Evolutionary conservation across 257 asterid species (phyloP), one percentile per base, ranked within the genome.

Genomic region (Orobanche coerulescens): DNA sequence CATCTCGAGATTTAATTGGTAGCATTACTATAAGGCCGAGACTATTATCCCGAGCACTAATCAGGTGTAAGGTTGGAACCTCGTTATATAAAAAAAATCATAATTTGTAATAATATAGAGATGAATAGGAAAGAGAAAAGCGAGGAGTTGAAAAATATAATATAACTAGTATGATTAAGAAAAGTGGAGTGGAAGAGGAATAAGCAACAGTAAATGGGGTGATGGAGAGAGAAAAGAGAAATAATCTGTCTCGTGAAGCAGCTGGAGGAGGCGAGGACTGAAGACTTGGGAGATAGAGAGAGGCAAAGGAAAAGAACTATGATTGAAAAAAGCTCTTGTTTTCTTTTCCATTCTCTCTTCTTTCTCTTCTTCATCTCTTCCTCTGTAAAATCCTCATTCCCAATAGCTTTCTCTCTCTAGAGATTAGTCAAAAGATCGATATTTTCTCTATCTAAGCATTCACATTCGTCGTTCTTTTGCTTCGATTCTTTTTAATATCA

Each of bases 401-500:
- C n/a, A n/a, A n/a, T n/a, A n/a, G 36, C 0, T 67, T 31, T 46
- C 67, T 73, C 79, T 69, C 71, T 60, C 57, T 61, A 5, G 42
- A 1, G 18, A n/a, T 2, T 12, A 42, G 24, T 30, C 37, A 11
- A 48, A 19, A 33, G 10, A 10, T 9, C 1, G 5, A 4, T 5
- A 28, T 55, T 57, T 18, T 69, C 81, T 65, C 74, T 69, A 58
- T 77, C 80, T 71, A 56, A 51, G 81, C 81, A 70, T 80, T 76
- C 86, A 70, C 85, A 80, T 79, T 80, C 86, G 82, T 78, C 85
- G 18, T 47, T 47, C 53, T 47, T 47, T 47, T 7, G 20, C 7
- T 67, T 75, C 68, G 80, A 75, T 58, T 79, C 79, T 65, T 56
- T 78, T 75, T 48, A 7, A 64, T 67, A 69, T 61, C 92, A 86